phyloP scores from a whole-genome alignment of 768 basidiomycete species.

The Dentipellis fragilis region DNA sequence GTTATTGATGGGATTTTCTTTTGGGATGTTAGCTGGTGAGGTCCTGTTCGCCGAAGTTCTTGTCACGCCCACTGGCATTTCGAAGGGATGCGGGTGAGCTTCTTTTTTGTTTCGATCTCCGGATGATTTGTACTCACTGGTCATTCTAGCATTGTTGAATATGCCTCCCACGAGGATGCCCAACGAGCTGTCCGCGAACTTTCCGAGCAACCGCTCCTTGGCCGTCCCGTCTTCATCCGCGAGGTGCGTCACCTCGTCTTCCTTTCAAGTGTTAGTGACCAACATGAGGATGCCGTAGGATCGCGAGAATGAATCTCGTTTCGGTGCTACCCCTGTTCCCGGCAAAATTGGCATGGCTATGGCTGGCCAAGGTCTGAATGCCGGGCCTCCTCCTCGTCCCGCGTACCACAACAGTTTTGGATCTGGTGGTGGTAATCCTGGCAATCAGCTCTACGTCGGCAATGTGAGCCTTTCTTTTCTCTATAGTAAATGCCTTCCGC shows the following conservation, averaged over 20 bases:
- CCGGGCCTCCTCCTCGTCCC: conserved; percentile 75
- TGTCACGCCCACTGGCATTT: conserved; percentile 90
- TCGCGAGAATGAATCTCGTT: conserved; percentile 92
- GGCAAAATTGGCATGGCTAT: conserved; percentile 95
- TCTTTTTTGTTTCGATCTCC: neutral
- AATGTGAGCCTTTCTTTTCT: conserved; percentile 46
- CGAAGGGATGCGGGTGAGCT: conserved; percentile 97
- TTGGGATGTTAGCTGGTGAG: conserved; percentile 94
- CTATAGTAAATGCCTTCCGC: neutral
- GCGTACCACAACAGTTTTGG: conserved; percentile 68
- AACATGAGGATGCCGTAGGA: conserved; percentile 46
- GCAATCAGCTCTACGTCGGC: conserved; percentile 87
- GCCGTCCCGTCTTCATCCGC: conserved; percentile 91
- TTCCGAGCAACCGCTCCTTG: conserved; percentile 82
- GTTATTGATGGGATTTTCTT: conserved; percentile 86
- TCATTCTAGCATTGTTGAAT: conserved; percentile 83
- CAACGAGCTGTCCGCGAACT: conserved; percentile 85
- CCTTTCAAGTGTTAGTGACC: neutral
- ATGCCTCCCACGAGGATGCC: conserved; percentile 79
- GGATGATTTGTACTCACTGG: conserved; percentile 11
- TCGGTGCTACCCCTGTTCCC: conserved; percentile 90
- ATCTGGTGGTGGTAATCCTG: conserved; percentile 67
- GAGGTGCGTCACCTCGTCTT: conserved; percentile 48
- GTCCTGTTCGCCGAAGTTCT: conserved; percentile 99
- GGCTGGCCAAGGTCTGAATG: conserved; percentile 81